Conservation (phyloP, 164 flowering plant genomes). For the Cinnamomum chago region DNA sequence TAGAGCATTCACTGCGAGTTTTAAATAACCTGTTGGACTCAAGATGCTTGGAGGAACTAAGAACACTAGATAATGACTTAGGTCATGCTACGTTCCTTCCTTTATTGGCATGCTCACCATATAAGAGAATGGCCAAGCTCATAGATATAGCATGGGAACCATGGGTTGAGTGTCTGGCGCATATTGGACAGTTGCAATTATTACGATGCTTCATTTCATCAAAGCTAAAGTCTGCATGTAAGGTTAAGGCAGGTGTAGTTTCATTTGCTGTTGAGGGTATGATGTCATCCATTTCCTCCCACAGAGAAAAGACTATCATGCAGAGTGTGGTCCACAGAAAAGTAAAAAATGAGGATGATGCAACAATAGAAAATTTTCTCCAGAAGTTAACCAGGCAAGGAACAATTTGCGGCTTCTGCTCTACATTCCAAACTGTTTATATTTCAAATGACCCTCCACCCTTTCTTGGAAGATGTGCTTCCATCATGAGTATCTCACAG, state of each 20-base stretch:
- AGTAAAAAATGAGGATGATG: constrained; percentile 5
- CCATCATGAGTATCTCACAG: constrained; percentile 22
- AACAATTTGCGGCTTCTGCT: constrained; percentile 19
- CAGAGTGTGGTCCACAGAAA: neutral
- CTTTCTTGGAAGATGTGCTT: constrained; percentile 18
- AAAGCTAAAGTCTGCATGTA: constrained; percentile 27
- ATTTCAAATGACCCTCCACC: constrained; percentile 16
- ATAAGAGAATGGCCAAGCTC: constrained; percentile 22
- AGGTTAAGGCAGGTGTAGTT: constrained; percentile 24
- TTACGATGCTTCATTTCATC: constrained; percentile 17
- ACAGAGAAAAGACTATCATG: constrained; percentile 5
- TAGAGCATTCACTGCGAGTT: constrained; percentile 16
- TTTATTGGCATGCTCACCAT: constrained; percentile 19
- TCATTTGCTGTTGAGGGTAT: constrained; percentile 23
- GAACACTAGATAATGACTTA: constrained; percentile 17
- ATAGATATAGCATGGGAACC: constrained; percentile 22
- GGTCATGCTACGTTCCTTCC: constrained; percentile 25
- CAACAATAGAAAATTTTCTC: constrained; percentile 6
- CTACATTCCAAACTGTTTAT: constrained; percentile 15
- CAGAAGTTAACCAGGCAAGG: constrained; percentile 18
- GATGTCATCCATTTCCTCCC: constrained; percentile 13
- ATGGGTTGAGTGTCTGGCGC: constrained; percentile 23
- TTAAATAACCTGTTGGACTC: constrained; percentile 21
- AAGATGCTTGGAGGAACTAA: constrained; percentile 18
- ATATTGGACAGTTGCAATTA: constrained; percentile 30